These are phyloP conservation scores for Violaceomyces palustris DNA, from an alignment of 1,284 basidiomycete species.

Conservation along the genomic window DNA sequence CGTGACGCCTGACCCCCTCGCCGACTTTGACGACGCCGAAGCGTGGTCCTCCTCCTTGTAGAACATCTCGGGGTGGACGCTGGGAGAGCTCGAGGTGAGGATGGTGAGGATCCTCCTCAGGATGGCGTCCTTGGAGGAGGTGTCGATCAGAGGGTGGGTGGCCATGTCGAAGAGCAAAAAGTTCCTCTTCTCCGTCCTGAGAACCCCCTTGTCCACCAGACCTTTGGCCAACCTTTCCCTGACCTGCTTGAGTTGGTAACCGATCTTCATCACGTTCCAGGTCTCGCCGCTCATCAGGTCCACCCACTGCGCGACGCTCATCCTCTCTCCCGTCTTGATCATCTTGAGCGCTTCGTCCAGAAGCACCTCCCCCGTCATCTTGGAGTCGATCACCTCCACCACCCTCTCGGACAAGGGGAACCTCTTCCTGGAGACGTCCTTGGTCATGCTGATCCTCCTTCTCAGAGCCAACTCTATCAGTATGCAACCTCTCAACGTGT, in stretches of 20 bases:
- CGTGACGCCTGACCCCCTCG: background rate
- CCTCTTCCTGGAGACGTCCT: conserved; percentile 29
- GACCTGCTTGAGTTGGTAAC: conserved; percentile 51
- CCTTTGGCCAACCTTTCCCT: conserved; percentile 51
- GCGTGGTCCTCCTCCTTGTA: conserved; percentile 37
- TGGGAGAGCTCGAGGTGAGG: conserved; percentile 29
- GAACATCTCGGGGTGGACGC: conserved; percentile 27
- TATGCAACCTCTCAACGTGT: conserved; percentile 49
- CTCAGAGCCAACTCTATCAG: conserved; percentile 49
- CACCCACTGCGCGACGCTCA: conserved; percentile 47
- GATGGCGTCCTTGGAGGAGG: conserved; percentile 45
- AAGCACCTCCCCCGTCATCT: conserved; percentile 48
- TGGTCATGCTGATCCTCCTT: conserved; percentile 36
- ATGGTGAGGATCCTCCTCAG: conserved; percentile 43
- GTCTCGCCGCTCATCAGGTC: conserved; percentile 51
- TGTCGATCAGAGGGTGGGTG: conserved; percentile 49
- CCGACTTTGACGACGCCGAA: too few relatives aligned
- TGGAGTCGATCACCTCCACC: conserved; percentile 44
- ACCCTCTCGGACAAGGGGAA: conserved; percentile 29
- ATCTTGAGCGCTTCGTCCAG: conserved; percentile 50
- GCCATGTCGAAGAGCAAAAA: conserved; percentile 53
- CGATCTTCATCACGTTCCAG: conserved; percentile 52
- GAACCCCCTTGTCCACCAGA: conserved; percentile 50
- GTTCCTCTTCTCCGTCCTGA: conserved; percentile 52
- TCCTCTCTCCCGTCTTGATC: conserved; percentile 41